These are phyloP conservation scores for Canavalia gladiata DNA, from an alignment of 306 rosid genomes.

Conservation along the genomic window DNA sequence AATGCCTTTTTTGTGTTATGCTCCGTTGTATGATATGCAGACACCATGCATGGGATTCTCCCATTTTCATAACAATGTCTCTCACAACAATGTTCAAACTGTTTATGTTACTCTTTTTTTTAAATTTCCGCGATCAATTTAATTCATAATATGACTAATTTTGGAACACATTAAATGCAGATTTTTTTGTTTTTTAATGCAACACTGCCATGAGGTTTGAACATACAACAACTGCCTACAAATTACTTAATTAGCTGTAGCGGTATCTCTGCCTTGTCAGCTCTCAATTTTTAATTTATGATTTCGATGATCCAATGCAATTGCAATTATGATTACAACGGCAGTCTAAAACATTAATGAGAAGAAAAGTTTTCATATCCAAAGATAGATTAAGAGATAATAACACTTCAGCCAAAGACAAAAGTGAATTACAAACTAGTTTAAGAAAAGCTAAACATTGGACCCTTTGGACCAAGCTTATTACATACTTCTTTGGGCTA, in stretches of 20 bases:
- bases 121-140: neutral
- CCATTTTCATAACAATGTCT: neutral
- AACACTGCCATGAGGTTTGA: neutral
- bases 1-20: neutral
- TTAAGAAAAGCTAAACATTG: too few relatives aligned
- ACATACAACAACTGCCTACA: neutral
- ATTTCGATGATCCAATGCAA: neutral
- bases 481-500: neutral
- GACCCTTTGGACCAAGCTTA: neutral
- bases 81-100: too few relatives aligned
- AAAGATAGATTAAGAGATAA: neutral
- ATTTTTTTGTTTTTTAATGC: neutral
- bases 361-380: neutral
- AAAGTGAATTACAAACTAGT: neutral
- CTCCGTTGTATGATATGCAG: neutral
- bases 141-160: neutral
- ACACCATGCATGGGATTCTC: neutral
- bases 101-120: neutral
- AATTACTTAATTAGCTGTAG: neutral
- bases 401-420: too few relatives aligned
- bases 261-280: neutral
- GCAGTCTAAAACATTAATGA: neutral
- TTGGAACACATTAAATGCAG: neutral
- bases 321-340: neutral
- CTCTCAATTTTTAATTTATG: neutral